Evolutionary conservation across 106 monocot species (phyloP).

Genomic region (Phalaenopsis equestris): DNA sequence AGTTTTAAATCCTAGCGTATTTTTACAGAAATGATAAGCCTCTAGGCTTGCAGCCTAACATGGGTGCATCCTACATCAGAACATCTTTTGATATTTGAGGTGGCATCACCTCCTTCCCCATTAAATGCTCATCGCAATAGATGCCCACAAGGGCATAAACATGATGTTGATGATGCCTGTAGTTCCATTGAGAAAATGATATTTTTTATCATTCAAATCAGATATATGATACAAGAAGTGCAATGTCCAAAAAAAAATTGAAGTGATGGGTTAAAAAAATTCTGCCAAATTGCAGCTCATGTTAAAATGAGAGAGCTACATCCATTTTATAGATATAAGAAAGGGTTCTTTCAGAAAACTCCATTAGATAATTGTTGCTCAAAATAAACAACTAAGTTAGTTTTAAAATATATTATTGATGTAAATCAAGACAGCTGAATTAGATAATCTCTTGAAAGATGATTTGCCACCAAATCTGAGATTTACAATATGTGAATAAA

Average conservation of each 20-base stretch:
- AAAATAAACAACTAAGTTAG: neutral
- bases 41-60: too few species aligned
- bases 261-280: neutral
- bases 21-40: neutral
- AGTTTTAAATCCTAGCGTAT: neutral
- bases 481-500: neutral
- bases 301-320: neutral
- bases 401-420: neutral
- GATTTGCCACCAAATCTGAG: neutral
- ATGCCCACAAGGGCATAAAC: too few species aligned
- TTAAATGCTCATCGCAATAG: too few species aligned
- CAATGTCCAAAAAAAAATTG: neutral
- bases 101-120: neutral
- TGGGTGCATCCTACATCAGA: too few species aligned
- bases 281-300: neutral
- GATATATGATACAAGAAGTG: neutral
- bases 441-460: neutral
- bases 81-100: neutral
- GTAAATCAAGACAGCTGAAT: neutral
- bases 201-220: neutral
- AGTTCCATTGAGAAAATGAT: neutral
- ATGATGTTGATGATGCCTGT: neutral
- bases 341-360: neutral
- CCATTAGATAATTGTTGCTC: neutral
- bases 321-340: neutral